Conservation (phyloP, 73 alveolate species). For the Tetrahymena borealis region DNA sequence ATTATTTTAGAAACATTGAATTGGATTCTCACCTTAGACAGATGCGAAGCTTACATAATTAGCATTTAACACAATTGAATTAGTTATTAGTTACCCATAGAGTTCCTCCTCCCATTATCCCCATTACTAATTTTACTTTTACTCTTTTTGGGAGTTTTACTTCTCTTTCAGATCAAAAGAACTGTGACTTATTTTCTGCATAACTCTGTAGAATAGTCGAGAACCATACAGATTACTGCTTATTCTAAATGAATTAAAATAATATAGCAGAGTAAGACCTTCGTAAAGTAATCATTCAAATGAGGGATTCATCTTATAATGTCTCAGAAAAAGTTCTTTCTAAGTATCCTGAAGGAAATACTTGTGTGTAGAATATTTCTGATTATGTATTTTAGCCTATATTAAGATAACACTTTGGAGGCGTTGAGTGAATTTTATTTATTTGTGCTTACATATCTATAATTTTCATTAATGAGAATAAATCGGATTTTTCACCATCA, state of each 20-base stretch:
- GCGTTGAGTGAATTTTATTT: neutral
- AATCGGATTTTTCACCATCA: too few species aligned
- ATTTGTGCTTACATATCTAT: too few species aligned
- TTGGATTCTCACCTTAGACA: neutral
- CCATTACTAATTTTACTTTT: neutral
- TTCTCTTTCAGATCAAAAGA: neutral
- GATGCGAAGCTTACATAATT: neutral
- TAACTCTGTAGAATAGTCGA: neutral
- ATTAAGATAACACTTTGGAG: neutral
- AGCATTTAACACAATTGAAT: neutral
- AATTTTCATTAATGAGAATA: too few species aligned
- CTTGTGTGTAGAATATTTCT: neutral
- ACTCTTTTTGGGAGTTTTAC: neutral
- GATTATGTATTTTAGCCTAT: neutral
- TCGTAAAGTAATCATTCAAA: neutral
- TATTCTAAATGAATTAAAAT: neutral
- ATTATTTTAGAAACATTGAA: neutral
- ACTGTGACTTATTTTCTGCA: neutral
- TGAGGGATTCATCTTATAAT: neutral
- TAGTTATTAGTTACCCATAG: neutral
- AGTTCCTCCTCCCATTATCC: neutral
- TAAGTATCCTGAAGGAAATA: neutral
- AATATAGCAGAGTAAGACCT: neutral
- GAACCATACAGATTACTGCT: neutral
- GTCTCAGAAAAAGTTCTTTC: neutral